Conservation (phyloP, 2,329 filamentous ascomycete species). For the Trichoderma guizhouense region DNA sequence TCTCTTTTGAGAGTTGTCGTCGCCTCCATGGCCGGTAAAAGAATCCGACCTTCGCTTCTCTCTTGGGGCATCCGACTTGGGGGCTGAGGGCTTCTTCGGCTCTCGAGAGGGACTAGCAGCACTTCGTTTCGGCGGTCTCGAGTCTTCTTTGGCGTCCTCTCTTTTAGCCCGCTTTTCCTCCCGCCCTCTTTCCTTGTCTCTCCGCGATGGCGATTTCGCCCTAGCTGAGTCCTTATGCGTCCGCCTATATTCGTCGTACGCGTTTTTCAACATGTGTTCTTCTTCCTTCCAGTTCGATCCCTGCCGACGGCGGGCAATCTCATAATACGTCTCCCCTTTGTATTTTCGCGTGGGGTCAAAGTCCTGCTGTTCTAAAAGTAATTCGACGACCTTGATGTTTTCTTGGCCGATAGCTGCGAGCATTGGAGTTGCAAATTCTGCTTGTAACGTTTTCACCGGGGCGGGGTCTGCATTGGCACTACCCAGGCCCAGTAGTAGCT, state of each 20-base stretch:
- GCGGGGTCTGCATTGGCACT: slow-evolving; percentile 65
- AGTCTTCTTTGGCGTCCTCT: slow-evolving; percentile 45
- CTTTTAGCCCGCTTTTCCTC: slow-evolving; percentile 45
- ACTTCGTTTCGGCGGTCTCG: slow-evolving; percentile 44
- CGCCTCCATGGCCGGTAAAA: slow-evolving; percentile 36
- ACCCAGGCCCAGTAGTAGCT: slow-evolving; percentile 69
- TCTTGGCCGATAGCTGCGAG: slow-evolving; percentile 87
- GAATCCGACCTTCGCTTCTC: slow-evolving; percentile 49
- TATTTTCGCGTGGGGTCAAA: slow-evolving; percentile 82
- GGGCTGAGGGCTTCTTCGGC: slow-evolving; percentile 41
- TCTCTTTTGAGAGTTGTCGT: slow-evolving; percentile 50
- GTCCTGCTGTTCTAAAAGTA: slow-evolving; percentile 69
- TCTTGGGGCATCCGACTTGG: slow-evolving; percentile 43
- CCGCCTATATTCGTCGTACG: slow-evolving; percentile 64
- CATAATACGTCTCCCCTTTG: slow-evolving; percentile 77
- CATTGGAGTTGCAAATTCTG: slow-evolving; percentile 85
- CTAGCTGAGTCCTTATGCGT: slow-evolving; percentile 47
- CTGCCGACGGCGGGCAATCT: slow-evolving; percentile 77
- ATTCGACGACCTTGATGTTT: slow-evolving; percentile 78
- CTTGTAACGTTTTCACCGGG: slow-evolving; percentile 55
- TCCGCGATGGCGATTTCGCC: slow-evolving; percentile 48
- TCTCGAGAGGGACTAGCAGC: slow-evolving; percentile 50
- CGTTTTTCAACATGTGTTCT: slow-evolving; percentile 71
- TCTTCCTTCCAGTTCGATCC: slow-evolving; percentile 92
- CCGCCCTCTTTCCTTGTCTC: slow-evolving; percentile 39